These are phyloP conservation scores for Neurospora sp. DNA, from an alignment of 495 filamentous ascomycete genomes.

Conservation along the genomic window DNA sequence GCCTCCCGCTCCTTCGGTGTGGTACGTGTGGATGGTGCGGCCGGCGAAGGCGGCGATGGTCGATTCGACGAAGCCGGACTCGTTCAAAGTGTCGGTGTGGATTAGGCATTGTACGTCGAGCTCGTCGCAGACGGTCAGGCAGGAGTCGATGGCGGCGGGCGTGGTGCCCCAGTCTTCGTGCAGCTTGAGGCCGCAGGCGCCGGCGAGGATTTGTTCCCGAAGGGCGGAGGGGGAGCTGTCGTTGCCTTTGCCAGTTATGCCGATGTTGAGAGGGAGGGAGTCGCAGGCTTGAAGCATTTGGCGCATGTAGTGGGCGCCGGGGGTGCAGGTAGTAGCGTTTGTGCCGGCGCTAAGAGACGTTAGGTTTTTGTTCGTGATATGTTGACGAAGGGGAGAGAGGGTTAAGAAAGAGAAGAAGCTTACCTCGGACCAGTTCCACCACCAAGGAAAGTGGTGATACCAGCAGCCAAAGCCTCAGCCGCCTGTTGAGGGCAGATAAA, in stretches of 20 bases:
- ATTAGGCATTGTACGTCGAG: slow-evolving; percentile 92
- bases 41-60: slow-evolving; percentile 80
- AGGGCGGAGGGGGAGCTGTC: slow-evolving; percentile 66
- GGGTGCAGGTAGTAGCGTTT: slow-evolving; percentile 92
- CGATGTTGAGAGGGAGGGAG: slow-evolving; percentile 77
- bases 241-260: slow-evolving; percentile 95
- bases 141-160: slow-evolving; percentile 86
- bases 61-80: slow-evolving; percentile 93
- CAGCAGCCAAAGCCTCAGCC: slow-evolving; percentile 74
- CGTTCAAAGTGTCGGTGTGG: slow-evolving; percentile 96
- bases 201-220: slow-evolving; percentile 71
- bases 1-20: slow-evolving; percentile 94
- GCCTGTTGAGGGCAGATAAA: slow-evolving; percentile 96
- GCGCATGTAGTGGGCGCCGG: slow-evolving; percentile 70
- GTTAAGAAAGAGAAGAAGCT: slow-evolving; percentile 4
- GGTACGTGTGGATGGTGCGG: slow-evolving; percentile 94
- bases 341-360: slow-evolving; percentile 61
- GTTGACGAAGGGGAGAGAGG: background rate
- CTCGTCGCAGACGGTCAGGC: slow-evolving; percentile 79
- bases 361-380: slow-evolving; percentile 4
- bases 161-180: slow-evolving; percentile 98
- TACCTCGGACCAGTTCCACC: slow-evolving; percentile 86
- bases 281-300: slow-evolving; percentile 93
- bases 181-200: slow-evolving; percentile 84
- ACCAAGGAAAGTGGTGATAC: slow-evolving; percentile 86